A percentile compares a stretch with the other conserved stretches of the same genome.
These are phyloP conservation scores for Russula brevipes DNA, from an alignment of 768 basidiomycete species.

Conservation along the genomic window DNA sequence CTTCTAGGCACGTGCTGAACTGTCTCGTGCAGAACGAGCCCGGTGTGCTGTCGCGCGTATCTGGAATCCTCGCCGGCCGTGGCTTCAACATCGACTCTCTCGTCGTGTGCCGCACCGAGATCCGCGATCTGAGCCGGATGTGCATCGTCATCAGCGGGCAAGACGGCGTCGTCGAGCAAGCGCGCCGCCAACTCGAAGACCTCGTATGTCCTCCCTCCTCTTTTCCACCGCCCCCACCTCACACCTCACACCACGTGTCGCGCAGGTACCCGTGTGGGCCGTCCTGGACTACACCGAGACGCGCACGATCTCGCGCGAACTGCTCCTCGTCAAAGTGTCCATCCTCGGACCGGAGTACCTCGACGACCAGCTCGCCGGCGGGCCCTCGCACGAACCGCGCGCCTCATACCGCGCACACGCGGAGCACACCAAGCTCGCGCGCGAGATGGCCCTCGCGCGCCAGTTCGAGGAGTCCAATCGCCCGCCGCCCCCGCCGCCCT, in stretches of 20 bases:
- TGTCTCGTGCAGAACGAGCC: constrained; percentile 99
- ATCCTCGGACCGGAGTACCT: constrained; percentile 97
- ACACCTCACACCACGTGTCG: not conserved
- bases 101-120: constrained; percentile 96
- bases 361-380: constrained; percentile 83
- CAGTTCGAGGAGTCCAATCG: constrained; percentile 65
- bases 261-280: constrained; percentile 97
- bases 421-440: constrained; percentile 52
- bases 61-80: constrained; percentile 92
- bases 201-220: constrained; percentile 54
- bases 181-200: constrained; percentile 91
- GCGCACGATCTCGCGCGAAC: constrained; percentile 83
- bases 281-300: constrained; percentile 97
- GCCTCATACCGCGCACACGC: constrained; percentile 26
- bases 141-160: constrained; percentile 95
- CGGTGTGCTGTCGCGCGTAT: constrained; percentile 96
- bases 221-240: not conserved
- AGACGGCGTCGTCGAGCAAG: constrained; percentile 97
- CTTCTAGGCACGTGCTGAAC: constrained; percentile 84
- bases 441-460: constrained; percentile 67
- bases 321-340: constrained; percentile 93
- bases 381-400: constrained; percentile 77
- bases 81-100: constrained; percentile 99
- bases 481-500: constrained; percentile 24
- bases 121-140: constrained; percentile 95